Evolutionary conservation across 441 rosid genomes (phyloP).

Genomic region (Arabidopsis hybrid): DNA sequence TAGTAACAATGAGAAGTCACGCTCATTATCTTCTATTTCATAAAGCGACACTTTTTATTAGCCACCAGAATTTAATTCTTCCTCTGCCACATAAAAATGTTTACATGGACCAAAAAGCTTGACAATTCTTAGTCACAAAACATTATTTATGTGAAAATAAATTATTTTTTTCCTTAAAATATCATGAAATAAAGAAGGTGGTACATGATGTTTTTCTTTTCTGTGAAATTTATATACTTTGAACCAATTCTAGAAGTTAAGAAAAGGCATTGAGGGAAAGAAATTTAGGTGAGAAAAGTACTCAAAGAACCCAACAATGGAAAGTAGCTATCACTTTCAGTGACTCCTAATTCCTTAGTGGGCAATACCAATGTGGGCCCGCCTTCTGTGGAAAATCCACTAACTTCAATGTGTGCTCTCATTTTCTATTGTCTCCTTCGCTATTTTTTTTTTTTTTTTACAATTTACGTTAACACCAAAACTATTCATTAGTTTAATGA

Average conservation of each 20-base stretch:
- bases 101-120: not conserved
- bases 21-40: not conserved
- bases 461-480: slow-evolving; percentile 15
- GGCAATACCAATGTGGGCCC: slow-evolving; percentile 22
- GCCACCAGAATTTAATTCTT: not conserved
- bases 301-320: not conserved
- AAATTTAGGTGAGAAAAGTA: not conserved
- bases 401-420: not conserved
- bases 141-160: too few relatives aligned
- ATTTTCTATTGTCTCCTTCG: not conserved
- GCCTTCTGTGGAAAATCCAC: slow-evolving; percentile 21
- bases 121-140: too few relatives aligned
- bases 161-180: too few relatives aligned
- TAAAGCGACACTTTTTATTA: not conserved
- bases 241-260: not conserved
- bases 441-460: not conserved
- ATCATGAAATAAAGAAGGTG: not conserved
- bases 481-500: slow-evolving; percentile 1
- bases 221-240: not conserved
- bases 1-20: not conserved
- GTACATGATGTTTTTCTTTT: not conserved
- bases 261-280: not conserved
- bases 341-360: slow-evolving; percentile 17
- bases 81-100: not conserved
- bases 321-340: not conserved